phyloP scores from a whole-genome alignment of 2,329 filamentous ascomycete genomes.

The Phyllosticta citrichinensis region DNA sequence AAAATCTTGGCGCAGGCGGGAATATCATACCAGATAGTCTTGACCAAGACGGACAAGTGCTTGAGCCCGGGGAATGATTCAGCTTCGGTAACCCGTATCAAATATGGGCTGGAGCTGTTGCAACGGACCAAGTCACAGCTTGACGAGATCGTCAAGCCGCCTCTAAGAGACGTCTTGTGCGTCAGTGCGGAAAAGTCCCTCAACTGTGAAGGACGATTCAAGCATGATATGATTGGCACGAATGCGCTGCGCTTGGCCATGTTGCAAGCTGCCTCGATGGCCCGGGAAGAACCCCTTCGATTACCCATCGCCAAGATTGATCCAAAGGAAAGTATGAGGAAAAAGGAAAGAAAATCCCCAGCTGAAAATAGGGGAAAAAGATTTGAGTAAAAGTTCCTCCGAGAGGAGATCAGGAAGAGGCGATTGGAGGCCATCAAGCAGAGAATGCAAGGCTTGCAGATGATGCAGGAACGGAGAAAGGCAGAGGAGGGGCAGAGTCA shows the following conservation, averaged over 20 bases:
- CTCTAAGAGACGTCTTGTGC: constrained; percentile 50
- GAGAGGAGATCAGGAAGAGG: too few relatives aligned
- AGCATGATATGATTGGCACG: constrained; percentile 41
- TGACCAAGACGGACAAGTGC: constrained; percentile 57
- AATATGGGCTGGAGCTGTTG: constrained; percentile 14
- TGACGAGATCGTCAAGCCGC: constrained; percentile 17
- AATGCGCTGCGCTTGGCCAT: constrained; percentile 55
- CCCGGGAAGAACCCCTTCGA: constrained; percentile 15
- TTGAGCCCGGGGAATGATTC: constrained; percentile 25
- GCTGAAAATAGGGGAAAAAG: too few relatives aligned
- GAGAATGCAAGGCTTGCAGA: background rate
- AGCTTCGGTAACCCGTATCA: constrained; percentile 18
- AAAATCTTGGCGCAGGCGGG: constrained; percentile 44
- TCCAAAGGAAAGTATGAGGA: too few relatives aligned
- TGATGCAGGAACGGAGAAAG: background rate
- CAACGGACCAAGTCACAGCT: background rate
- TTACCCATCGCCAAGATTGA: background rate
- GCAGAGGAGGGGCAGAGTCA: background rate
- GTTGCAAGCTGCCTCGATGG: constrained; percentile 50
- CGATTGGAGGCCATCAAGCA: too few relatives aligned
- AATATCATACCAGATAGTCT: constrained; percentile 53
- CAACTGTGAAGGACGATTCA: constrained; percentile 32
- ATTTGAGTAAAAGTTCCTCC: too few relatives aligned
- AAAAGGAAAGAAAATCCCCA: too few relatives aligned
- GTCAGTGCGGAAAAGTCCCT: constrained; percentile 41